phyloP scores from a whole-genome alignment of 2,329 filamentous ascomycete species.

The Alternaria brassicicola region DNA sequence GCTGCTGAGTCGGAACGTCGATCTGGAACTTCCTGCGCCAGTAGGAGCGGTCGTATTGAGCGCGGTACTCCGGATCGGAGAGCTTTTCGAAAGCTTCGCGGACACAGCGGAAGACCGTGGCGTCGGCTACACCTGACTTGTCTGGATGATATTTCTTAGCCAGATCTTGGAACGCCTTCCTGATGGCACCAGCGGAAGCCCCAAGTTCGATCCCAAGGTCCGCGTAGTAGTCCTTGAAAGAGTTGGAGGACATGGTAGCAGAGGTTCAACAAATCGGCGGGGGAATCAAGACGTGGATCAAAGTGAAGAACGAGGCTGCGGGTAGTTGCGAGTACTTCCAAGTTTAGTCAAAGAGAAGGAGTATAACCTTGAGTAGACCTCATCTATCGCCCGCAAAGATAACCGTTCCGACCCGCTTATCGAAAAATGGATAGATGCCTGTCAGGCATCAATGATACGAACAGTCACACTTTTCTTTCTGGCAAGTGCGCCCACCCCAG shows the following conservation, averaged over 20 bases:
- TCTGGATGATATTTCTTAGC: conserved; percentile 96
- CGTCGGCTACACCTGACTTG: conserved; percentile 71
- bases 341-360: not conserved
- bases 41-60: conserved; percentile 16
- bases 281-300: not conserved
- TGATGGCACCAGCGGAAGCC: conserved; percentile 82
- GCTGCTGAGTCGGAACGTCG: not conserved
- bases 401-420: not conserved
- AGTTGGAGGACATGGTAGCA: conserved; percentile 11
- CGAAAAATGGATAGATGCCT: not conserved
- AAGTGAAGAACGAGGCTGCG: not conserved
- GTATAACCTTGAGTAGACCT: not conserved
- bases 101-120: conserved; percentile 13
- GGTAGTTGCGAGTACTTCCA: not conserved
- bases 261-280: not conserved
- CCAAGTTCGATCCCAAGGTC: conserved; percentile 78
- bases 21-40: not conserved
- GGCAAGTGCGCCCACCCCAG: not conserved
- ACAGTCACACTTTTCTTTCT: not conserved
- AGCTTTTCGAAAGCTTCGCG: conserved; percentile 25
- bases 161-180: conserved; percentile 92
- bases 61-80: conserved; percentile 5
- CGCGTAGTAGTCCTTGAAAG: conserved; percentile 76
- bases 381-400: not conserved
- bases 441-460: not conserved